Conservation (phyloP, 257 asterid species). For the Cordia subcordata region DNA sequence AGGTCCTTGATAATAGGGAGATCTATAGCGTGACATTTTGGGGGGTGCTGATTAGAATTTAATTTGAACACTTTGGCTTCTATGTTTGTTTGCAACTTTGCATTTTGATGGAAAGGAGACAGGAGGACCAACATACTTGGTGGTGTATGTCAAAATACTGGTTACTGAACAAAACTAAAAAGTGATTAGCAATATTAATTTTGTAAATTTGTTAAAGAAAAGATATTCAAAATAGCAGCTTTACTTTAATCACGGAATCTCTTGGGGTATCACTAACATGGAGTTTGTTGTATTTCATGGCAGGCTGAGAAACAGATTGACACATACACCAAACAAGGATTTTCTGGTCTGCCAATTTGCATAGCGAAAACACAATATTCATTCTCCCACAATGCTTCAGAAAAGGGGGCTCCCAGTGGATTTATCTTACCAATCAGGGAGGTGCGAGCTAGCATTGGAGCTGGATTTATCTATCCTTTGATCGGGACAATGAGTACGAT, state of each 20-base stretch:
- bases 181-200: background rate
- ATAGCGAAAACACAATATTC: conserved; percentile 99
- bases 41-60: too few relatives aligned
- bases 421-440: conserved; percentile 86
- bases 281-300: conserved; percentile 9
- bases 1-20: too few relatives aligned
- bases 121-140: too few relatives aligned
- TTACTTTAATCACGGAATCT: background rate
- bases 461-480: conserved; percentile 89
- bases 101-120: too few relatives aligned
- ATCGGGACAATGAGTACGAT: conserved; percentile 98
- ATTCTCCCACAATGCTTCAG: conserved; percentile 71
- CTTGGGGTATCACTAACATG: background rate
- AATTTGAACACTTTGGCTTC: too few relatives aligned
- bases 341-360: conserved; percentile 82
- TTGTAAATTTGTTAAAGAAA: background rate
- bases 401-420: conserved; percentile 91
- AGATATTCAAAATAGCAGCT: too few relatives aligned
- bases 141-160: too few relatives aligned
- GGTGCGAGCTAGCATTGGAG: conserved; percentile 89
- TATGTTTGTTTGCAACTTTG: too few relatives aligned
- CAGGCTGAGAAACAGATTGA: conserved; percentile 95
- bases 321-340: conserved; percentile 88
- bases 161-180: too few relatives aligned
- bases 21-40: too few relatives aligned